Evolutionary conservation across 495 filamentous ascomycete genomes (phyloP), one percentile per base, ranked within the genome.

Genomic region (Amniculicola lignicola): DNA sequence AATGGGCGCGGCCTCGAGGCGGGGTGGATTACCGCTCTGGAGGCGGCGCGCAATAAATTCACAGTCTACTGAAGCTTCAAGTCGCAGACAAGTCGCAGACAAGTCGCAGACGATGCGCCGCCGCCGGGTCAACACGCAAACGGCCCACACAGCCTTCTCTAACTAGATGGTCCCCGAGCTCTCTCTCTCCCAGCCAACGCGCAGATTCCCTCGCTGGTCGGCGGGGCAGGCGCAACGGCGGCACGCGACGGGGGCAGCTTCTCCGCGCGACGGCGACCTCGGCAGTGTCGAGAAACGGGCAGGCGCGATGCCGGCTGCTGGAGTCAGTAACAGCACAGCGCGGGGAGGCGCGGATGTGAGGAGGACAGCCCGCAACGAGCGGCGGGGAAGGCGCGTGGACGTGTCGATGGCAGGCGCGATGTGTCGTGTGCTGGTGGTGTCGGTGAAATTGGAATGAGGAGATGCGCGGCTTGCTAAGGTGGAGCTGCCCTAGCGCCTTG

Each of bases 61-160:
- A 60, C 57, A 23, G 27, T 49, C 55, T 59, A 59, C 31, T 23
- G 41, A 59, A 25, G 35, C 51, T 40, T 9, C 9, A 40, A 40
- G 10, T 6, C 7, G 37, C 7, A 18, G 7, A 11, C 37, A 18
- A 10, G 41, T 21, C 15, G n/a, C n/a, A n/a, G n/a, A n/a, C 46
- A 50, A 22, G 33, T 27, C 46, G 46, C 19, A 38, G 27, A 37
- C 27, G 4, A 2, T 10, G 46, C 31, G 4, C 46, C 19, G 18
- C 31, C 11, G 16, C n/a, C n/a, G n/a, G n/a, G n/a, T n/a, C n/a
- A n/a, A n/a, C n/a, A n/a, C n/a, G n/a, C n/a, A n/a, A n/a, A n/a
- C n/a, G n/a, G n/a, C n/a, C n/a, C n/a, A n/a, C n/a, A n/a, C n/a
- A n/a, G n/a, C n/a, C n/a, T n/a, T n/a, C n/a, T n/a, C n/a, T n/a